Evolutionary conservation across 2,329 filamentous ascomycete genomes (phyloP).

Genomic region (Epicoccum nigrum): DNA sequence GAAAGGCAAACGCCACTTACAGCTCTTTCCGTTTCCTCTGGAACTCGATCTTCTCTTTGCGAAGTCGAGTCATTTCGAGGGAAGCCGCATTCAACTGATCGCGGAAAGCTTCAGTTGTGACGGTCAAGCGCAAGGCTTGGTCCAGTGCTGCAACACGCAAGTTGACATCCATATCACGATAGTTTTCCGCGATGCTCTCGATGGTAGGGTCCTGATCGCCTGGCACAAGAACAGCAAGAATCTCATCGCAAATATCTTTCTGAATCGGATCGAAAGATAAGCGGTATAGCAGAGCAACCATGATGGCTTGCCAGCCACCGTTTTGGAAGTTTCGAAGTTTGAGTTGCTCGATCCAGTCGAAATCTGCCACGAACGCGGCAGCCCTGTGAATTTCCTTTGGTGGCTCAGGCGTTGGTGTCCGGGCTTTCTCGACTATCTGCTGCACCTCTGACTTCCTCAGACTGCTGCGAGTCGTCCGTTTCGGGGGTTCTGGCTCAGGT

Average conservation of each 20-base stretch:
- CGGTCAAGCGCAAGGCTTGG: constrained; percentile 82
- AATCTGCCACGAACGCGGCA: constrained; percentile 74
- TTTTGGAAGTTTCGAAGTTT: constrained; percentile 83
- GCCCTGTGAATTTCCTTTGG: constrained; percentile 64
- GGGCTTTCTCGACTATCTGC: constrained; percentile 50
- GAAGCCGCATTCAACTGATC: constrained; percentile 91
- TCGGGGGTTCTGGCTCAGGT: constrained; percentile 72
- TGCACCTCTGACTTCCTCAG: constrained; percentile 80
- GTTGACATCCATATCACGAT: constrained; percentile 80
- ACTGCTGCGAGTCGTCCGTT: constrained; percentile 83
- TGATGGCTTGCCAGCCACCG: constrained; percentile 89
- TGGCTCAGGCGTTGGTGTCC: constrained; percentile 47
- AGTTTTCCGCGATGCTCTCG: constrained; percentile 75
- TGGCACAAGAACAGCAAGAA: constrained; percentile 82
- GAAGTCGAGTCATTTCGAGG: constrained; percentile 90
- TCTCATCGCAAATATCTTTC: constrained; percentile 74
- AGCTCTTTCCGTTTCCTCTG: constrained; percentile 75
- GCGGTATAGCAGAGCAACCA: constrained; percentile 85
- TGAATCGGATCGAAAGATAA: constrained; percentile 76
- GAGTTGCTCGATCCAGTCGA: constrained; percentile 85
- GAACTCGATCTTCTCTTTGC: constrained; percentile 94
- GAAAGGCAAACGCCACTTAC: constrained; percentile 50
- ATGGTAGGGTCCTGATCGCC: constrained; percentile 74
- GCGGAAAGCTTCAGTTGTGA: constrained; percentile 84
- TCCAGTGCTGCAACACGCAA: constrained; percentile 79